Evolutionary conservation across 768 basidiomycete genomes (phyloP), one percentile per base, ranked within the genome.

Genomic region (Dacryopinax spathularia): DNA sequence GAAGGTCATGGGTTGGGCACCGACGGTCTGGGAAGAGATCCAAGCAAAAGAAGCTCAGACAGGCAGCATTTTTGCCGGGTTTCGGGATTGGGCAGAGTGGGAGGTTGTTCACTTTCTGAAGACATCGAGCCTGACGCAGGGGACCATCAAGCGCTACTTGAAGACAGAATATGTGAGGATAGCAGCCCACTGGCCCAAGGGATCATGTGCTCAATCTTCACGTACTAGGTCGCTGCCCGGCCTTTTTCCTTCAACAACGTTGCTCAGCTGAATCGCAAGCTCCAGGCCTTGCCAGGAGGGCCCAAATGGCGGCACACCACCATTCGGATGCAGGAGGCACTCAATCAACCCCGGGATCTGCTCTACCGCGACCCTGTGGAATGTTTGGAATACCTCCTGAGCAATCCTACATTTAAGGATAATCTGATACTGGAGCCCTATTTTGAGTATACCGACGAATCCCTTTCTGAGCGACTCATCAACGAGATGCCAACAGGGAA

Each of bases 351-450:
- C 0, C 12, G 73, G n/a, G 13, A 43, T 20, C 64, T 77, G 1
- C 75, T 67, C 64, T 76, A 76, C 65, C 65, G 69, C 0, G 69
- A 76, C 61, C 63, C 68, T 1, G 56, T 76, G 0, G 66, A 74
- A 56, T 72, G 70, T 3, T 18, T 73, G 4, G 31, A 72, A 33
- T 63, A 66, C 2, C 67, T 76, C 4, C 68, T 73, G 7, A 36
- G 66, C 1, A 71, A 69, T 62, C 75, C 70, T 0, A 33, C 69
- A 0, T 65, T 73, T 16, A 63, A 60, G 4, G 63, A 70, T 4
- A 36, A 70, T 31, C 34, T 59, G 34, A 22, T 33, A 6, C 39
- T 33, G 4, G 20, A n/a, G 25, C 37, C 62, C 3, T 20, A 41
- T 22, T 31, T 41, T 20, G 22, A 27, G 18, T 62, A 34, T 37